Evolutionary conservation across 2,329 filamentous ascomycete genomes (phyloP).

Genomic region (Botrytis fragariae): DNA sequence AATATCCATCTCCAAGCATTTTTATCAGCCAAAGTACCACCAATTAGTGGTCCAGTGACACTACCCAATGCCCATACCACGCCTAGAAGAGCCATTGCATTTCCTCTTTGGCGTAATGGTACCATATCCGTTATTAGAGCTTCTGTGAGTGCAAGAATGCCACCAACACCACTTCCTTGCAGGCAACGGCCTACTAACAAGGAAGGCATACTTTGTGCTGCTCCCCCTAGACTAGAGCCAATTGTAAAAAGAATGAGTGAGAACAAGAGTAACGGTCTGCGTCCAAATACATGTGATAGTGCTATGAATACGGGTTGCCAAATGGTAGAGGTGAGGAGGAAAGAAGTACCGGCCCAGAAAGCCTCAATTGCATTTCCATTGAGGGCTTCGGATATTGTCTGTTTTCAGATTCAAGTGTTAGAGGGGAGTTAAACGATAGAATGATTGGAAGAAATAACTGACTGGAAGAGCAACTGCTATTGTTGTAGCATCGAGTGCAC

Average conservation of each 20-base stretch:
- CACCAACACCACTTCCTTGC: slow-evolving; percentile 51
- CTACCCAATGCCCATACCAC: slow-evolving; percentile 33
- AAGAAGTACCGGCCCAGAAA: slow-evolving; percentile 66
- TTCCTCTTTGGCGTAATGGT: slow-evolving; percentile 42
- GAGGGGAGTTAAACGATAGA: slow-evolving; percentile 22
- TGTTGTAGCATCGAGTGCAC: slow-evolving; percentile 63
- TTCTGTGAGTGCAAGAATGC: slow-evolving; percentile 46
- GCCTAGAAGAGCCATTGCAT: slow-evolving; percentile 37
- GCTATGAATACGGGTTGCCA: slow-evolving; percentile 47
- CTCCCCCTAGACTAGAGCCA: slow-evolving; percentile 36
- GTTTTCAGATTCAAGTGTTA: slow-evolving; percentile 15
- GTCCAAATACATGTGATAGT: slow-evolving; percentile 30
- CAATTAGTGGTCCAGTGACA: slow-evolving; percentile 39
- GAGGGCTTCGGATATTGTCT: slow-evolving; percentile 54
- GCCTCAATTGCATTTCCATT: slow-evolving; percentile 54
- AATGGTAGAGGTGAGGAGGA: slow-evolving; percentile 62
- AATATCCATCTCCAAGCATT: slow-evolving; percentile 36
- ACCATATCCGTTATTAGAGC: slow-evolving; percentile 47
- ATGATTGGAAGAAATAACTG: slow-evolving; percentile 19
- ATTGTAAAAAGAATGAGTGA: slow-evolving; percentile 28
- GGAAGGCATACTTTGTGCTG: slow-evolving; percentile 31
- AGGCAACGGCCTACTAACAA: slow-evolving; percentile 40
- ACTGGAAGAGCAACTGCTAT: slow-evolving; percentile 40
- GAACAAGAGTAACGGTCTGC: slow-evolving; percentile 26
- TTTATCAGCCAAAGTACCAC: slow-evolving; percentile 43